These are phyloP conservation scores for Vitis hybrid DNA, from an alignment of 177 flowering plant genomes.

Conservation along the genomic window DNA sequence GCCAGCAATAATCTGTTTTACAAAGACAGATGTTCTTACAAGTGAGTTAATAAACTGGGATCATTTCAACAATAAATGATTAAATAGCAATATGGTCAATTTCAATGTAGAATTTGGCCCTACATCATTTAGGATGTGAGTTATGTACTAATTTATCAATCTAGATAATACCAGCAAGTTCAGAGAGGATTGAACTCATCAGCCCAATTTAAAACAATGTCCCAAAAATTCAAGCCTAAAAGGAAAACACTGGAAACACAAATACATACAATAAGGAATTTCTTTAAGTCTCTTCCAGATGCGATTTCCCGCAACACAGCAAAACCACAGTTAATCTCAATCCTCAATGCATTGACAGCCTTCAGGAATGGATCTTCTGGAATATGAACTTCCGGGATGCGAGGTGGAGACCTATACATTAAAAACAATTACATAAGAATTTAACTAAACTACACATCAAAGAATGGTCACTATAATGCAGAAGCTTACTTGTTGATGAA, in stretches of 20 bases:
- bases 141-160: no score
- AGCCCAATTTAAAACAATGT: not conserved
- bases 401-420: conserved; percentile 49
- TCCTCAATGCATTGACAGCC: conserved; percentile 46
- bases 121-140: no score
- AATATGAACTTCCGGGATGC: conserved; percentile 57
- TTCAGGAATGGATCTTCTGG: conserved; percentile 58
- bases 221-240: not conserved
- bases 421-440: not conserved
- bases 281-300: conserved; percentile 69
- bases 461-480: not conserved
- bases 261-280: conserved; percentile 56
- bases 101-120: no score
- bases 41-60: not conserved
- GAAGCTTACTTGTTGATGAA: conserved; percentile 61
- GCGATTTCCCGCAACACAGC: conserved; percentile 52
- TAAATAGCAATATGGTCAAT: not conserved
- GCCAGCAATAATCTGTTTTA: conserved; percentile 56
- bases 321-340: conserved; percentile 49
- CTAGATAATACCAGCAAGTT: not conserved
- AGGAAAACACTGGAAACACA: not conserved
- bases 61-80: not conserved
- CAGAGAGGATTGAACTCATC: not conserved
- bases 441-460: not conserved
- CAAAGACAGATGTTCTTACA: not conserved